phyloP scores from a whole-genome alignment of 192 early-diverging fungal species.

The Backusella macrospora region DNA sequence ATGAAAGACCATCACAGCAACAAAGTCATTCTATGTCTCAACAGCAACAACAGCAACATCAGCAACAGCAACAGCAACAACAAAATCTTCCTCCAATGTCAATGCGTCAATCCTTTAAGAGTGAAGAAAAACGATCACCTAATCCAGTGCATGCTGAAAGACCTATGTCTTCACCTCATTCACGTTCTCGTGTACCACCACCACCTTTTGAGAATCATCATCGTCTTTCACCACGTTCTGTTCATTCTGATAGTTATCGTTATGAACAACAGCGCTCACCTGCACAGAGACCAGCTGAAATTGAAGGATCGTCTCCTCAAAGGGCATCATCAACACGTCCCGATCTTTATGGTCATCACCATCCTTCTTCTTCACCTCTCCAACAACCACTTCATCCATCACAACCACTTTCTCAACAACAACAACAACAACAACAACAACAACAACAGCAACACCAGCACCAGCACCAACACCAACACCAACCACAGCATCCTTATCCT shows the following conservation, averaged over 20 bases:
- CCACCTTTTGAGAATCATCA: background rate
- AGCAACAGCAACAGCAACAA: constrained; percentile 6
- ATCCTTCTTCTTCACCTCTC: background rate
- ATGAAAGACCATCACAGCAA: constrained; percentile 18
- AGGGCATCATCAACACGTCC: constrained; percentile 11
- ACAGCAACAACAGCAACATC: no score
- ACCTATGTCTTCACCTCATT: constrained; percentile 7
- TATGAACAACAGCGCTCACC: constrained; percentile 8
- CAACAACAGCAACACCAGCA: background rate
- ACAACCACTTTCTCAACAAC: background rate
- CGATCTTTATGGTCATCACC: background rate
- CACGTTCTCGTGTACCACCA: constrained; percentile 21
- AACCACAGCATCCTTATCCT: background rate
- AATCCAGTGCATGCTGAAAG: constrained; percentile 20
- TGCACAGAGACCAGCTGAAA: constrained; percentile 9
- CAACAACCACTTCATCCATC: background rate
- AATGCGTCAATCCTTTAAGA: constrained; percentile 16
- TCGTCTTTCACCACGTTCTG: constrained; percentile 17
- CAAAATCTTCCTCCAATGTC: constrained; percentile 28
- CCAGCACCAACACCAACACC: background rate
- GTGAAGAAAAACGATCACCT: constrained; percentile 26
- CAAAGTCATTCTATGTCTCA: background rate
- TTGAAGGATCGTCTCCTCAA: background rate
- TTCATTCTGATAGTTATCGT: constrained; percentile 10
- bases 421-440: background rate